Percentiles rank a stretch among this genome's conserved stretches.
Conservation (phyloP, 768 basidiomycete genomes). For the Flagelloscypha sp. region DNA sequence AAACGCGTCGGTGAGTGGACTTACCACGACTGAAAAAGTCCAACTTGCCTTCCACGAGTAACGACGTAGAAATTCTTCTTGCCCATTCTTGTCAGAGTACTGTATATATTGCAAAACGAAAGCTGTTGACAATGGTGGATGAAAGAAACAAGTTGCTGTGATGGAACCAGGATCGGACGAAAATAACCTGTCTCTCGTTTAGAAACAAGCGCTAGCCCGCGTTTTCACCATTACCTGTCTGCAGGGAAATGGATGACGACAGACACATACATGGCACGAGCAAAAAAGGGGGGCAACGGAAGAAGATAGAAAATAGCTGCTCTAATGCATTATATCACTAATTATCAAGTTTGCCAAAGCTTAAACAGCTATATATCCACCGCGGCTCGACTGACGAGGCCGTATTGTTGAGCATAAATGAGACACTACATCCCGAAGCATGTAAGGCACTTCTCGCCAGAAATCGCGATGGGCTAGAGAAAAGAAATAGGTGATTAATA, state of each 20-base stretch:
- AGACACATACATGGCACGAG: neutral
- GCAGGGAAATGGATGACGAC: conserved; percentile 12
- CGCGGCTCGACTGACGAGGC: conserved; percentile 55
- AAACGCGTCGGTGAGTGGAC: no score
- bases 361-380: conserved; percentile 74
- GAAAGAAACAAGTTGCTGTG: conserved; percentile 7
- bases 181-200: neutral
- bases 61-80: conserved; percentile 36
- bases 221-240: neutral
- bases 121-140: conserved; percentile 9
- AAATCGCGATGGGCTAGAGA: conserved; percentile 74
- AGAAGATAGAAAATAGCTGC: conserved; percentile 3
- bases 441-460: conserved; percentile 84
- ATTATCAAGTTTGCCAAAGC: neutral
- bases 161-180: neutral
- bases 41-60: conserved; percentile 27
- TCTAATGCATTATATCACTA: neutral
- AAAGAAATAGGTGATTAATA: conserved; percentile 4
- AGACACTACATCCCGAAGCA: conserved; percentile 68
- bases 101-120: conserved; percentile 4
- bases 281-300: neutral
- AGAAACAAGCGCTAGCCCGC: neutral
- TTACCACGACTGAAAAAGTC: conserved; percentile 33
- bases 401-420: conserved; percentile 71
- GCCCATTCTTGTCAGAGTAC: conserved; percentile 19